Conservation (phyloP, 2,329 filamentous ascomycete genomes). For the Monilinia fructicola region DNA sequence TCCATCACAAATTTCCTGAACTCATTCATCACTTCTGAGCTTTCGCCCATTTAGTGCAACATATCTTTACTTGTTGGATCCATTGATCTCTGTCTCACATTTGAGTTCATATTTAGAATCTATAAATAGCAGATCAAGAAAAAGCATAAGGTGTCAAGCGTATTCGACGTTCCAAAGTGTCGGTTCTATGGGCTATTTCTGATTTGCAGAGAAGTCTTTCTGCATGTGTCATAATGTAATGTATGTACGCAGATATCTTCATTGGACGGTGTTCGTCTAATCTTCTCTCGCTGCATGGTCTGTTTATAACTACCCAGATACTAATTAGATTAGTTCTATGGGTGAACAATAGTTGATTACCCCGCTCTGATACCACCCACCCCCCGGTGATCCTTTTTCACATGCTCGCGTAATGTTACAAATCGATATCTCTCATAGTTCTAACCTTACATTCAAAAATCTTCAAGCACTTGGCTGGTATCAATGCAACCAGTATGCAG, state of each 20-base stretch:
- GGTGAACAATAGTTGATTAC: background rate
- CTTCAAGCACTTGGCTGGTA: too few species aligned
- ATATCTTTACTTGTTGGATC: too few species aligned
- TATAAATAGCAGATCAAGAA: background rate
- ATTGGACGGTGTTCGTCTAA: background rate
- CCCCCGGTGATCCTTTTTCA: background rate
- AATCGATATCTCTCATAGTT: background rate
- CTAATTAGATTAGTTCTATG: too few species aligned
- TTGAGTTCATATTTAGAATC: background rate
- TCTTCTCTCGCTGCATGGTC: background rate
- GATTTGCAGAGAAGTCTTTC: background rate
- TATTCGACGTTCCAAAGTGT: background rate
- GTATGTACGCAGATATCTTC: too few species aligned
- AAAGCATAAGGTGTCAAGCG: background rate
- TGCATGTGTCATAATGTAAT: background rate
- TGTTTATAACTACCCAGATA: background rate
- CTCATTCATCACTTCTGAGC: background rate
- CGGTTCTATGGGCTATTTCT: background rate
- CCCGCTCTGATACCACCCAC: background rate
- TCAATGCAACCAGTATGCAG: background rate
- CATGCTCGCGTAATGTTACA: background rate
- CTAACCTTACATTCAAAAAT: too few species aligned
- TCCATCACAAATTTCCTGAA: too few species aligned
- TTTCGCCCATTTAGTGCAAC: background rate
- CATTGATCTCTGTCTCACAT: background rate